A percentile compares a stretch with the other conserved stretches of the same genome.
These are phyloP conservation scores for Yamadazyma phyllophila DNA, from an alignment of 805 yeast species.

Conservation along the genomic window DNA sequence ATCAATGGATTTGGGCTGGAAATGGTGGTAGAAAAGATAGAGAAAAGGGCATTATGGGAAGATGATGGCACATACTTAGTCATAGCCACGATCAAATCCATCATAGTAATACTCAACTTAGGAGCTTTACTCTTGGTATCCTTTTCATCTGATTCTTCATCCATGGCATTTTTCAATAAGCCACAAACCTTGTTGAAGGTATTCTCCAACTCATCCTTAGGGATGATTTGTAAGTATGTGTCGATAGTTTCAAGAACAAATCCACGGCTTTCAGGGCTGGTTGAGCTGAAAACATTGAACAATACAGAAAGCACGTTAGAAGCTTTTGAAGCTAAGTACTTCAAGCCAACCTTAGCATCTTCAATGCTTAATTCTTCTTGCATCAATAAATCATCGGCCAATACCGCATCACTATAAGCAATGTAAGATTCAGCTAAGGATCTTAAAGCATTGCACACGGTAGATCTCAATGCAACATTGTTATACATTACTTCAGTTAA, in stretches of 20 bases:
- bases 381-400: conserved; percentile 53
- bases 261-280: conserved; percentile 78
- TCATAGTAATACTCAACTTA: conserved; percentile 73
- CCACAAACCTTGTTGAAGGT: conserved; percentile 87
- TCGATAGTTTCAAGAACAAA: conserved; percentile 85
- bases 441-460: conserved; percentile 80
- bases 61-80: conserved; percentile 74
- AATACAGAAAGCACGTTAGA: conserved; percentile 80
- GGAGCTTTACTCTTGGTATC: conserved; percentile 28
- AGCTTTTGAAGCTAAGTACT: conserved; percentile 63
- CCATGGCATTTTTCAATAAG: conserved; percentile 71
- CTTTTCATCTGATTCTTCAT: conserved; percentile 43
- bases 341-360: conserved; percentile 55
- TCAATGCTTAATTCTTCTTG: conserved; percentile 59
- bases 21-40: conserved; percentile 74
- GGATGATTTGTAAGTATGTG: conserved; percentile 68
- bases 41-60: conserved; percentile 68
- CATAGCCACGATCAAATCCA: conserved; percentile 88
- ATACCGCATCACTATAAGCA: conserved; percentile 59
- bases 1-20: conserved; percentile 56
- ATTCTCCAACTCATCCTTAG: conserved; percentile 60
- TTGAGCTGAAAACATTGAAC: conserved; percentile 90
- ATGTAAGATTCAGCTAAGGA: conserved; percentile 74
- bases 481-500: conserved; percentile 75
- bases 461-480: conserved; percentile 69